Evolutionary conservation across 2,329 filamentous ascomycete genomes (phyloP), one percentile per base, ranked within the genome.

Genomic region (Corniculantispora saksenae): DNA sequence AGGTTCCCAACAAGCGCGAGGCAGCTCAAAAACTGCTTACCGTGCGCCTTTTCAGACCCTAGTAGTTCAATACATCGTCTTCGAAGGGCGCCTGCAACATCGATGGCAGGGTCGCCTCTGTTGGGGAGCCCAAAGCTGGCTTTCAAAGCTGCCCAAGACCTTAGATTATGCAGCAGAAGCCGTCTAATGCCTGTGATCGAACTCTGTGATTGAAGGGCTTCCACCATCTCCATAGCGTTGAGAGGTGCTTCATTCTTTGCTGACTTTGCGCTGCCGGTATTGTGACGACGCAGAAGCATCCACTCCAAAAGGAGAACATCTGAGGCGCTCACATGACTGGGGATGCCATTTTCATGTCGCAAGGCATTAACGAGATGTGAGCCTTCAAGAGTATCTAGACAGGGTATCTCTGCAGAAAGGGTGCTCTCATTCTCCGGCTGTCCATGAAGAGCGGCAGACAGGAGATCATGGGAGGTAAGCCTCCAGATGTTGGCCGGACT

Each of bases 391-490:
- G 19, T 47, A 32, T 64, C 61, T 17, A n/a, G 32, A 19, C 61
- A 64, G 12, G 40, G 9, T n/a, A 25, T 13, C 25, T 58, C 54
- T 19, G 58, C 48, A 19, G 57, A 40, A 10, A 59, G 59, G 19
- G 61, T 27, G n/a, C 21, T 54, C 32, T 57, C n/a, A 10, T 13
- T 23, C 47, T 45, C 38, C 43, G 62, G 56, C 65, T 58, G 35
- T 9, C 73, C 72, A 7, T 71, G 68, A 29, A 84, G 71, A 17
- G 79, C 77, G 19, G 72, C 73, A 12, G 77, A 78, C 61, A 84
- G 70, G 25, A 84, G 66, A 68, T 85, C 83, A 55, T 78, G 71
- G 55, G 78, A 73, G n/a, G 71, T 74, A 45, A 83, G 74, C 43
- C 75, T 76, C 79, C 79, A 81, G 25, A 74, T 67, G 63, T 70